Evolutionary conservation across 352 stramenopile genomes (phyloP), one percentile per base, ranked within the genome.

Genomic region (Globisporangium splendens): DNA sequence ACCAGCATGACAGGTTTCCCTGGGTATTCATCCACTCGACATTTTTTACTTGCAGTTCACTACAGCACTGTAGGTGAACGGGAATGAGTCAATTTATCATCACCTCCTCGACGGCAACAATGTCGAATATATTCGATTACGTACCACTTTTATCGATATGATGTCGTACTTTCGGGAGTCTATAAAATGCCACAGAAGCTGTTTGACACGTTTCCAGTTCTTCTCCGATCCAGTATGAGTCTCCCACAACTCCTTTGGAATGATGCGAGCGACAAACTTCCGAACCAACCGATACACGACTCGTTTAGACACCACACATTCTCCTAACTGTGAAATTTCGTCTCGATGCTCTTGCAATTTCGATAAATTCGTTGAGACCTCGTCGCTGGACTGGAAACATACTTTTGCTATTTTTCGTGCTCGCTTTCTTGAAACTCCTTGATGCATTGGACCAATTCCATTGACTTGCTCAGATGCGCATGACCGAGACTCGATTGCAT

Each of bases 201-300:
- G 21, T 50, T 85, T 86, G 31, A 89, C 62, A 42, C 56, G 66
- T n/a, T 66, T 61, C 78, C 78, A 91, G 50, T 91, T 90, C 17
- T 73, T 69, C 38, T 65, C 62, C 14, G 38, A 43, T 43, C 38
- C 38, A 2, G 54, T 67, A 0, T 57, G 28, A 10, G 21, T 48
- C 12, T 74, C 80, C 79, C 81, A 90, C 2, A 91, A 2, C 20
- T 72, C 63, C 55, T 88, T 89, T 10, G 83, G 83, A 28, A 93
- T 50, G 35, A 91, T 64, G 8, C 20, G 17, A 42, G 70, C 61
- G 15, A 88, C 14, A n/a, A 89, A 43, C 21, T 85, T 84, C 12
- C 79, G 70, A 14, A 88, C 51, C 4, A 83, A 54, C 1, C 79
- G 70, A 62, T 74, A 73, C 8, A 91, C 69, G 12, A 62, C 64